These are phyloP conservation scores for Pleurotus sapidus DNA, from an alignment of 768 basidiomycete species.

Conservation along the genomic window DNA sequence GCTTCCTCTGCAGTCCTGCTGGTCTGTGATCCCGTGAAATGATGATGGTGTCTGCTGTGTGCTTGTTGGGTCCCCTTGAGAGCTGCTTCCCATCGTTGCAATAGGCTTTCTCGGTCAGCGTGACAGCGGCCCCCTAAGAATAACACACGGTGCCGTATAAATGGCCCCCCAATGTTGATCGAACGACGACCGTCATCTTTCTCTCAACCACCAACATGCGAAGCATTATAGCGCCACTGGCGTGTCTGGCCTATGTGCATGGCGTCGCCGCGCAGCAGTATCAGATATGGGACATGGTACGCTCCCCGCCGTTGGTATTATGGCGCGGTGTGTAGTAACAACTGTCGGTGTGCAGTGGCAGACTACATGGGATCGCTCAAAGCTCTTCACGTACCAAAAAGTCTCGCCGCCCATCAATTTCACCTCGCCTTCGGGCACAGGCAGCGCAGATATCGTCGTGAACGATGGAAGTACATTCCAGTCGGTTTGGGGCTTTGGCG, in stretches of 20 bases:
- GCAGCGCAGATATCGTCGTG: constrained; percentile 60
- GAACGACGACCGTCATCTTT: too few relatives aligned
- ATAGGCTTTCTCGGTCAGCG: too few relatives aligned
- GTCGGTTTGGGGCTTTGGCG: constrained; percentile 66
- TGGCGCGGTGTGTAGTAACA: constrained; percentile 4
- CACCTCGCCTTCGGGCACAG: constrained; percentile 50
- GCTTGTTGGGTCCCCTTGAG: too few relatives aligned
- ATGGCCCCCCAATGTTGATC: too few relatives aligned
- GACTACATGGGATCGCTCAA: constrained; percentile 51
- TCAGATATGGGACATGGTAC: constrained; percentile 53
- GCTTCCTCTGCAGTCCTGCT: too few relatives aligned
- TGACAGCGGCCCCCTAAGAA: too few relatives aligned
- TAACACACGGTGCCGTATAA: too few relatives aligned
- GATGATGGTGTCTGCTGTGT: too few relatives aligned
- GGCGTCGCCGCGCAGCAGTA: constrained; percentile 14
- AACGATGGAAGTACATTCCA: constrained; percentile 56
- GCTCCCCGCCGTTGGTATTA: constrained; percentile 14
- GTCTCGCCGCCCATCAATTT: constrained; percentile 53
- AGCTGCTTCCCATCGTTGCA: too few relatives aligned
- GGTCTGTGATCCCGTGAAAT: too few relatives aligned
- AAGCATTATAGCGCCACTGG: not conserved
- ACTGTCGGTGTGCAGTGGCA: constrained; percentile 43
- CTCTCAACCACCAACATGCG: not conserved
- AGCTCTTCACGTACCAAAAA: constrained; percentile 47
- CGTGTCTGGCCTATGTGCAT: not conserved